Percentiles rank a stretch among this genome's conserved stretches.
Conservation (phyloP, 2,329 filamentous ascomycete genomes). For the Bipolaris zeicola region DNA sequence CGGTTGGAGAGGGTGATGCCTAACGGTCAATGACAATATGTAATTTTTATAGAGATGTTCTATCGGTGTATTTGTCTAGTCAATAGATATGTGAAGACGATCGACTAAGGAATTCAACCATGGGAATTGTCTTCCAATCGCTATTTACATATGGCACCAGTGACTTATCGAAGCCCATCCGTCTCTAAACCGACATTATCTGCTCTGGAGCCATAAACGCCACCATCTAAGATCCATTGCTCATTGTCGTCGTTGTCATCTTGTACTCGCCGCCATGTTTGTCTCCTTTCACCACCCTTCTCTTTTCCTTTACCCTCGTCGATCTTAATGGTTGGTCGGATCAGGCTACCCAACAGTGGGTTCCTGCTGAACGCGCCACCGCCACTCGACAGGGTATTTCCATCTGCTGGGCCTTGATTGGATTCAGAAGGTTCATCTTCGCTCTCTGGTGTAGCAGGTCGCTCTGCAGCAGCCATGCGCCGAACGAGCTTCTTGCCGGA, state of each 20-base stretch:
- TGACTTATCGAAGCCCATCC: slow-evolving; percentile 15
- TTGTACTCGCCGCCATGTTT: slow-evolving; percentile 57
- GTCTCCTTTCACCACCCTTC: slow-evolving; percentile 46
- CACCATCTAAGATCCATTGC: slow-evolving; percentile 59
- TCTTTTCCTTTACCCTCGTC: slow-evolving; percentile 61
- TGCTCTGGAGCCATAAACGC: slow-evolving; percentile 50
- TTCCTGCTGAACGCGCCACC: slow-evolving; percentile 71
- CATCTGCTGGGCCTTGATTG: slow-evolving; percentile 34
- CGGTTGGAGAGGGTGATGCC: background rate
- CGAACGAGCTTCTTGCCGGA: slow-evolving; percentile 77
- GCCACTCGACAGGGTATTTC: slow-evolving; percentile 29
- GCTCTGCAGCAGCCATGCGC: slow-evolving; percentile 66
- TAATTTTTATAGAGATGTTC: background rate
- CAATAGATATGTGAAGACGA: background rate
- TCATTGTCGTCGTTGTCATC: slow-evolving; percentile 61
- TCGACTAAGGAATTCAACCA: background rate
- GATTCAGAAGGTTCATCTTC: slow-evolving; percentile 54
- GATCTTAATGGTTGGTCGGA: slow-evolving; percentile 63
- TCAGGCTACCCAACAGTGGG: slow-evolving; percentile 67
- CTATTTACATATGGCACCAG: background rate
- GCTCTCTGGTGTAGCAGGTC: slow-evolving; percentile 59
- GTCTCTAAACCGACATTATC: slow-evolving; percentile 25
- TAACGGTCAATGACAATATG: background rate
- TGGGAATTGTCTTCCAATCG: background rate
- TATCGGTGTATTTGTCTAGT: background rate